Evolutionary conservation across 1,284 basidiomycete genomes (phyloP), one percentile per base, ranked within the genome.

Genomic region (Schizophyllum commune): DNA sequence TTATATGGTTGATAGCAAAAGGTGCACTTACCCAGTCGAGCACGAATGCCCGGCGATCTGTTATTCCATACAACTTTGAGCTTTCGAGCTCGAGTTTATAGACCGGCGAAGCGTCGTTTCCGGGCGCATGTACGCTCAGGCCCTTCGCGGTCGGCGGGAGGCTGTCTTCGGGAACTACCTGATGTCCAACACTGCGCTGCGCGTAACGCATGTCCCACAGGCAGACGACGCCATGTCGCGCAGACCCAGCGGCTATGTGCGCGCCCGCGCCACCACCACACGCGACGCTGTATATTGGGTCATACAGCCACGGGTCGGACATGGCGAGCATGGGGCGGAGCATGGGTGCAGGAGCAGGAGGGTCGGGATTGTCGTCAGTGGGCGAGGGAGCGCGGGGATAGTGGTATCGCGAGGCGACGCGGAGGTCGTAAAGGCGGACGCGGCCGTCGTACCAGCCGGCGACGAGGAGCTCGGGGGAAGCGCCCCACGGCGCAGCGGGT

Each of bases 361-460:
- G 61, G 4, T 58, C 64, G 1, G 20, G 17, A 60, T 22, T 54
- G 61, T 52, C 34, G 65, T 61, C 62, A 65, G 58, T 55, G 9
- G 60, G 53, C 52, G 55, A 19, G 55, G 65, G 63, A 7, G 62
- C 56, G 9, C 70, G 27, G 1, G 57, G 68, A 8, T 47, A 47
- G 8, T 47, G 8, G 17, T 47, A 47, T 17, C 39, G 39, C 20
- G 70, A 71, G 21, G 81, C 74, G 17, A 79, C 75, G 32, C 89
- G 88, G 32, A 91, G 77, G 70, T 92, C 89, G 71, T 91, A 83
- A 57, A 89, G 79, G 54, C 81, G 79, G 32, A 90, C 85, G 57
- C 77, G 70, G 6, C 89, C 86, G 68, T 92, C 88, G 71, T 84
- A 91, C 89, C 90, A 92, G 1, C 89, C 89, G 1, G 86, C 85